phyloP scores from a whole-genome alignment of 495 filamentous ascomycete genomes.

The Penicillium bovifimosum region DNA sequence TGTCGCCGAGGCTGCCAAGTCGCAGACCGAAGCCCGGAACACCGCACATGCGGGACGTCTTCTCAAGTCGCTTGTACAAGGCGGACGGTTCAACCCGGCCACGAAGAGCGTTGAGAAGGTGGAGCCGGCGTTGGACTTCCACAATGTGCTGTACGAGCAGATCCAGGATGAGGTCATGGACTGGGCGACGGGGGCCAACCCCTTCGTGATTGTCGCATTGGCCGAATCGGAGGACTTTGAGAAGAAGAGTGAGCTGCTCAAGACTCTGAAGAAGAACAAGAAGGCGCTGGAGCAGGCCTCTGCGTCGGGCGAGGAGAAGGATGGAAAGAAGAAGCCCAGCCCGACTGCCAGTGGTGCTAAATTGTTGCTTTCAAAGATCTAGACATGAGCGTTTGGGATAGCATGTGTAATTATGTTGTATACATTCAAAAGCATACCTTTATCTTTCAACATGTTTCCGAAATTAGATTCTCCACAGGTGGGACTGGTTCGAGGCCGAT shows the following conservation, averaged over 20 bases:
- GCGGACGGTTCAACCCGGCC: conserved; percentile 72
- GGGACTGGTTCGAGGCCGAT: conserved; percentile 11
- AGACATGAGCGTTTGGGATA: conserved; percentile 13
- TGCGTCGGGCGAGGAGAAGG: conserved; percentile 27
- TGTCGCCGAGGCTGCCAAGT: conserved; percentile 62
- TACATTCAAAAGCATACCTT: conserved; percentile 18
- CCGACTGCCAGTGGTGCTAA: conserved; percentile 41
- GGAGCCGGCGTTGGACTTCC: conserved; percentile 75
- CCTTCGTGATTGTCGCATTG: conserved; percentile 75
- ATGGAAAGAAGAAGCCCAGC: conserved; percentile 32
- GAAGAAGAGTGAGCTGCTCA: conserved; percentile 56
- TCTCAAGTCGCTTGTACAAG: conserved; percentile 82
- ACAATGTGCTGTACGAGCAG: conserved; percentile 66
- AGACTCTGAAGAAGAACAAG: conserved; percentile 54
- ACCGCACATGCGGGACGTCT: conserved; percentile 70
- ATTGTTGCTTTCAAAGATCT: conserved; percentile 42
- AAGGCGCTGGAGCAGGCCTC: conserved; percentile 49
- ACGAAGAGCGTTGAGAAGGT: conserved; percentile 62
- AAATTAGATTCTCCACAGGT: conserved; percentile 23
- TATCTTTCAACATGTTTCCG: neutral
- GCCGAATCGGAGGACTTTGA: conserved; percentile 75
- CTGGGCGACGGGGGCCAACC: conserved; percentile 83
- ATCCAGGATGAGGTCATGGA: conserved; percentile 67
- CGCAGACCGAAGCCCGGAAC: conserved; percentile 52
- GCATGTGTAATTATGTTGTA: conserved; percentile 12